Evolutionary conservation across 129 eudicot genomes (phyloP), one percentile per base, ranked within the genome.

Genomic region (Flaveria linearis): DNA sequence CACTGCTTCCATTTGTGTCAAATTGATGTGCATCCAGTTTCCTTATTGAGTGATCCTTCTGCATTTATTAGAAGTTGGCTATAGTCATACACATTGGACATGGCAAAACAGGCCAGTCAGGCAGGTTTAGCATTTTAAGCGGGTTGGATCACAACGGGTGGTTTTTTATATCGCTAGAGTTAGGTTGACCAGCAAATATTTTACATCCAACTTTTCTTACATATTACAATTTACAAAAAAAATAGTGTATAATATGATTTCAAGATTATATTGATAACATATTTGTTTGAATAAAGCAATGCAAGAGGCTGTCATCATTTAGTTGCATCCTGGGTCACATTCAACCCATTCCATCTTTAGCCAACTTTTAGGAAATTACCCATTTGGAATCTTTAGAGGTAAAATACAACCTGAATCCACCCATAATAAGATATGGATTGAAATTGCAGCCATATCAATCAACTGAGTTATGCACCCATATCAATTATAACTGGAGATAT

Each of bases 1-100:
- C 97, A 66, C 73, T 87, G 74, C 78, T 82, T 72, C 96, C 90
- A 78, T 87, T 87, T 10, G 90, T 82, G 61, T 86, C 96, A 64
- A 82, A 77, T 17, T 84, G 94, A 80, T 79, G 90, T 79, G 82
- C 67, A 58, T 87, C 96, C 64, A 82, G 68, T 84, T 88, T 89
- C 89, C 86, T 90, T 76, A 63, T 81, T 23, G 69, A 83, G 51
- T 82, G 84, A 81, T 86, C 89, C 85, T 86, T 86, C 94, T 92
- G 88, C 85, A 73, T 57, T 70, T 74, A 63, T 80, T 47, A 56
- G 64, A 64, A 53, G 28, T 30, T 25, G 1, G 36, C 7, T 23
- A 60, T 60, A 60, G 66, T 36, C 28, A 23, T 60, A 25, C 39
- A 60, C 66, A 60, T 60, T 60, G 39, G 62, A 20, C 13, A 12